Conservation (phyloP, 2,329 filamentous ascomycete species). For the Tolypocladium amazonense region DNA sequence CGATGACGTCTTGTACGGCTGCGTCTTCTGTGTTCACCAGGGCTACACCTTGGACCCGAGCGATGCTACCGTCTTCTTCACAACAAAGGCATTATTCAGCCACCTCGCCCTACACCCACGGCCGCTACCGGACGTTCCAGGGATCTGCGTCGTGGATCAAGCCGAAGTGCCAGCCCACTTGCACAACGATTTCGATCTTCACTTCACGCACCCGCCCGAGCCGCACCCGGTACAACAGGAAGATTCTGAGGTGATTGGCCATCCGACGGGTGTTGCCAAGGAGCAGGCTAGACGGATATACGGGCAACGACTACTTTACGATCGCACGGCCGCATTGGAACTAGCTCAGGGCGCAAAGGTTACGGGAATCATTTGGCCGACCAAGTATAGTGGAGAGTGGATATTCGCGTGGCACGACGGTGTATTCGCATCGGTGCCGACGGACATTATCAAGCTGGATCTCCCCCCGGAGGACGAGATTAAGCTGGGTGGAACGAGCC, state of each 20-base stretch:
- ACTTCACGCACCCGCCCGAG: constrained; percentile 30
- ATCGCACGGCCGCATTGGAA: constrained; percentile 34
- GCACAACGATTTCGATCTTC: constrained; percentile 42
- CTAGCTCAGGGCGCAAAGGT: constrained; percentile 37
- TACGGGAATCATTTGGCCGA: constrained; percentile 39
- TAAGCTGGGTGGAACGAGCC: constrained; percentile 33
- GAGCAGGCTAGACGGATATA: constrained; percentile 37
- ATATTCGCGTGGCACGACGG: constrained; percentile 48
- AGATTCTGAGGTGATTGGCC: constrained; percentile 23
- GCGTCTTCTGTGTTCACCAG: constrained; percentile 40
- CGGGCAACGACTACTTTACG: constrained; percentile 33
- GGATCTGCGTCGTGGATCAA: constrained; percentile 37
- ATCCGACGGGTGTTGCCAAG: constrained; percentile 34
- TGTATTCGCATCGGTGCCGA: constrained; percentile 35
- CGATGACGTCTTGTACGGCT: constrained; percentile 44
- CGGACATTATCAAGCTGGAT: constrained; percentile 37
- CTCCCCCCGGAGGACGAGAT: constrained; percentile 35
- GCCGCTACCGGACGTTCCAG: constrained; percentile 37
- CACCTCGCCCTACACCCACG: constrained; percentile 44
- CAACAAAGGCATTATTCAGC: constrained; percentile 37
- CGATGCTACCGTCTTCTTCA: constrained; percentile 48
- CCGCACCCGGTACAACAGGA: constrained; percentile 31
- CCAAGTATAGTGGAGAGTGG: constrained; percentile 44
- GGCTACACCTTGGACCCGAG: constrained; percentile 40
- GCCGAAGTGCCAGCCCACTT: constrained; percentile 26